Percentiles rank a stretch among this genome's conserved stretches.
These are phyloP conservation scores for Auxenochlorella pyrenoidosa DNA, from an alignment of 139 green algal species.

Conservation along the genomic window DNA sequence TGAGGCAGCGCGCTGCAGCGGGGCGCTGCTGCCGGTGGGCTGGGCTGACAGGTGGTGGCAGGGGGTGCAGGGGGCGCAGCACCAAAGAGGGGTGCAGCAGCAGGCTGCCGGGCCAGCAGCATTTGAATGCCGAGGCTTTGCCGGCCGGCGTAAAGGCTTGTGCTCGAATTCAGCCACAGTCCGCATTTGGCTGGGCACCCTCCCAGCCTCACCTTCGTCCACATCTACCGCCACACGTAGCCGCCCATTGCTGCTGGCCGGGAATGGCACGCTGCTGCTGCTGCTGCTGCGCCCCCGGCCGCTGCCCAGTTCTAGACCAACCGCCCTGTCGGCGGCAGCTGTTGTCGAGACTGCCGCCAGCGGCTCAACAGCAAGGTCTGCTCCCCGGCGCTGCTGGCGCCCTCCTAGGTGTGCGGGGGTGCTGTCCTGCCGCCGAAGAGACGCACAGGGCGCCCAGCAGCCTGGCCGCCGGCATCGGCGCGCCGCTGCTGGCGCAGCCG, in stretches of 20 bases:
- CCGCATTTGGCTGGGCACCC: not conserved
- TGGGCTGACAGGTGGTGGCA: too few relatives aligned
- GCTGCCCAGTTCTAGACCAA: not conserved
- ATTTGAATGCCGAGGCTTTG: too few relatives aligned
- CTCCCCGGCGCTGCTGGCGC: not conserved
- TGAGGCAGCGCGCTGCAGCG: not conserved
- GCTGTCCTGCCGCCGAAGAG: not conserved
- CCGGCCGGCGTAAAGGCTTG: too few relatives aligned
- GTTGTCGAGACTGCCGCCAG: not conserved
- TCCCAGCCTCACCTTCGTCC: slow-evolving; percentile 72
- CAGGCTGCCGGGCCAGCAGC: too few relatives aligned
- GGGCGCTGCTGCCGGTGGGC: not conserved
- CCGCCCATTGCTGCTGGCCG: not conserved
- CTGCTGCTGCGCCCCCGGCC: not conserved
- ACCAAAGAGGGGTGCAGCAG: too few relatives aligned
- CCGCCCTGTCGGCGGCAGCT: not conserved
- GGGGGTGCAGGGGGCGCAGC: too few relatives aligned
- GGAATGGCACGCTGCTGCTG: not conserved
- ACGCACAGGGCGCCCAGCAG: not conserved
- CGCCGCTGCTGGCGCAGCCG: too few relatives aligned
- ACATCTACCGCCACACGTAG: slow-evolving; percentile 83
- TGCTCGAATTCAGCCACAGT: too few relatives aligned
- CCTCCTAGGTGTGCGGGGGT: not conserved
- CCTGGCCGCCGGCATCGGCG: too few relatives aligned
- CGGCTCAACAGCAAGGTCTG: slow-evolving; percentile 6